Evolutionary conservation across 495 filamentous ascomycete genomes (phyloP).

Genomic region (Peziza echinospora): DNA sequence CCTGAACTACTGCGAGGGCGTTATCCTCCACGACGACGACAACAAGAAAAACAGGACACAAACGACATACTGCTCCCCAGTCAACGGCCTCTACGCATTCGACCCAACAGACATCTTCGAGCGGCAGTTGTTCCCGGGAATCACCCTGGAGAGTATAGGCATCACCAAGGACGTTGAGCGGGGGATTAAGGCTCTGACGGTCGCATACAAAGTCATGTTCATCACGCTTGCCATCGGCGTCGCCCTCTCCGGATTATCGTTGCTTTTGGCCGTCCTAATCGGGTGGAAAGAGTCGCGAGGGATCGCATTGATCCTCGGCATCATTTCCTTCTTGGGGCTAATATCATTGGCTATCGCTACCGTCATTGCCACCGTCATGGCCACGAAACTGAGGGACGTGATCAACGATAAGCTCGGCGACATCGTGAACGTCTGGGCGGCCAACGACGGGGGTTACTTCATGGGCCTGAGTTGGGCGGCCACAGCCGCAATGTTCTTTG

Average conservation of each 20-base stretch:
- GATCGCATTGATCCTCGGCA: background rate
- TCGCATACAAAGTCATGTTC: slow-evolving; percentile 15
- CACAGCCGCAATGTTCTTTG: slow-evolving; percentile 8
- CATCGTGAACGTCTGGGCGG: background rate
- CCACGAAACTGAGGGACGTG: slow-evolving; percentile 9
- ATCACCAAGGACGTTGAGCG: slow-evolving; percentile 10
- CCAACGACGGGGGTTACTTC: background rate
- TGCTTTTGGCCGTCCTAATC: slow-evolving; percentile 6
- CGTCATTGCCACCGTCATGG: slow-evolving; percentile 9
- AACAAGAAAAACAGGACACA: background rate
- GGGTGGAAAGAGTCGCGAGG: background rate
- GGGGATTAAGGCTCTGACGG: slow-evolving; percentile 6
- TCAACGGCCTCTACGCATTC: slow-evolving; percentile 10
- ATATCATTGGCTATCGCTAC: slow-evolving; percentile 9
- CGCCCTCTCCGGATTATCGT: slow-evolving; percentile 4
- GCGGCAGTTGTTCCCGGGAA: slow-evolving; percentile 4
- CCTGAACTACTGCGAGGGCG: slow-evolving; percentile 14
- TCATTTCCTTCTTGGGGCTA: background rate
- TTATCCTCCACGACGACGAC: background rate
- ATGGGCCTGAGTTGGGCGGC: slow-evolving; percentile 15
- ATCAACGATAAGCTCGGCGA: slow-evolving; percentile 8
- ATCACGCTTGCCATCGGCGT: slow-evolving; percentile 12
- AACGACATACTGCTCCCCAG: slow-evolving; percentile 10
- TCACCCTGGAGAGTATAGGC: slow-evolving; percentile 12
- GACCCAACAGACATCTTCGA: slow-evolving; percentile 10